Base-by-base conservation (phyloP, 2,329 filamentous ascomycete genomes). In the Stemphylium beticola region DNA sequence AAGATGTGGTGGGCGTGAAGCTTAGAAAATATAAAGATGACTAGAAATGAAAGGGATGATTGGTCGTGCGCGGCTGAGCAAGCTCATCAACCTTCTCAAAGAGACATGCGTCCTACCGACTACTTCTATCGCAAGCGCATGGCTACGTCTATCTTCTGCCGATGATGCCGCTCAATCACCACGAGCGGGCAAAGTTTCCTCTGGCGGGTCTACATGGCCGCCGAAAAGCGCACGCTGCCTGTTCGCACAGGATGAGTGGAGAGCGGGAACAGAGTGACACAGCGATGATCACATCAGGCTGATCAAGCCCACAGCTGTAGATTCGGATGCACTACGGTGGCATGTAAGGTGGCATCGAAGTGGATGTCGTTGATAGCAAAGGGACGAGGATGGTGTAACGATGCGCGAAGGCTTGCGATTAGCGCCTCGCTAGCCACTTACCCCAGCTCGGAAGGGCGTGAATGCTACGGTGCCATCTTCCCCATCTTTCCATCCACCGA, bases 391-490 rank as follows among this genome's bases (percentile, higher is more conserved):
- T 61, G 55, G 62, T 64, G 63, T 68, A 64, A 69, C 68, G 49
- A 48, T 47, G 51, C 26, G 54, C 57, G 52, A 22, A 11, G 49
- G 49, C 48, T 44, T 58, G 55, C 53, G 52, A 54, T 52, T 50
- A 53, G 66, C 68, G 54, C 49, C 64, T 57, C 63, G 60, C 65
- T 64, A 45, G 33, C 33, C 51, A 54, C 51, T 47, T 55, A 53
- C 57, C 58, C 64, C 62, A 54, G 56, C 54, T 50, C 57, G 50
- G 56, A 17, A 55, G 55, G 45, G 55, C 61, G 64, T 68, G 64
- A 71, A 74, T 74, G 67, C 65, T 67, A 74, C 71, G 58, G 68
- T 74, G 55, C 61, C 66, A 60, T 66, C 64, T 60, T 58, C 68
- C 66, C 64, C 68, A 64, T 66, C 68, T 63, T 71, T 64, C 65